Conservation (phyloP, 1,284 basidiomycete species). For the Salmacisia buchloeana region DNA sequence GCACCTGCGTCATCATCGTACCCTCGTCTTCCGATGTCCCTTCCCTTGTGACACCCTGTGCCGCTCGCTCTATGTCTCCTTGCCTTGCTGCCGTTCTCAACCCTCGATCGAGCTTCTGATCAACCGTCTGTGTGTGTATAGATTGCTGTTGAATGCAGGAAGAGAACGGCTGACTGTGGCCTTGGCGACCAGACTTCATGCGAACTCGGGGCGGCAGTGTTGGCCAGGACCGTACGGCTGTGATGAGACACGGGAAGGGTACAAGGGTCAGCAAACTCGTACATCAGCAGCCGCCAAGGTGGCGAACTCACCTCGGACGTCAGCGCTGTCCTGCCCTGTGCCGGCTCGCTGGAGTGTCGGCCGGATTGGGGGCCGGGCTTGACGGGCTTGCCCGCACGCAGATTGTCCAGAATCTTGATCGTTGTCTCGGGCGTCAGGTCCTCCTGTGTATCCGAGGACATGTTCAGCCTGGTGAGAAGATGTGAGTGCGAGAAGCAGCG, state of each 20-base stretch:
- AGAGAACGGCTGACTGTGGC: too few relatives aligned
- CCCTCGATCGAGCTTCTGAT: too few relatives aligned
- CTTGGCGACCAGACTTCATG: constrained; percentile 52
- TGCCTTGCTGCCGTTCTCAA: too few relatives aligned
- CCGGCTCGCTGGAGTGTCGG: constrained; percentile 73
- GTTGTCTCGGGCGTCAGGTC: constrained; percentile 90
- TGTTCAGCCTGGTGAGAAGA: too few relatives aligned
- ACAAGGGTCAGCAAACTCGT: background rate
- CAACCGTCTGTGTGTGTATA: too few relatives aligned
- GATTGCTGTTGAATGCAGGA: too few relatives aligned
- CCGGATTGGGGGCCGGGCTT: constrained; percentile 87
- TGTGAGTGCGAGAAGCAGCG: background rate
- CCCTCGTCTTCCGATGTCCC: too few relatives aligned
- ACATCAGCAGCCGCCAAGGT: constrained; percentile 6
- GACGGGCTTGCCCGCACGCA: constrained; percentile 77
- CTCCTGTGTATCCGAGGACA: constrained; percentile 61
- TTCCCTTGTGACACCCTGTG: too few relatives aligned
- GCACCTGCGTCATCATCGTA: too few relatives aligned
- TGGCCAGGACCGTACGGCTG: constrained; percentile 93
- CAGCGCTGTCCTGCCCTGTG: constrained; percentile 73
- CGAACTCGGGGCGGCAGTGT: constrained; percentile 79
- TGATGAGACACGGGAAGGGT: constrained; percentile 5
- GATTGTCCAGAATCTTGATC: constrained; percentile 76
- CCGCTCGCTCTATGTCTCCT: too few relatives aligned
- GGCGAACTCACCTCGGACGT: constrained; percentile 64